Conservation (phyloP, 129 eudicot genomes). For the Heracleum sosnowskyi region DNA sequence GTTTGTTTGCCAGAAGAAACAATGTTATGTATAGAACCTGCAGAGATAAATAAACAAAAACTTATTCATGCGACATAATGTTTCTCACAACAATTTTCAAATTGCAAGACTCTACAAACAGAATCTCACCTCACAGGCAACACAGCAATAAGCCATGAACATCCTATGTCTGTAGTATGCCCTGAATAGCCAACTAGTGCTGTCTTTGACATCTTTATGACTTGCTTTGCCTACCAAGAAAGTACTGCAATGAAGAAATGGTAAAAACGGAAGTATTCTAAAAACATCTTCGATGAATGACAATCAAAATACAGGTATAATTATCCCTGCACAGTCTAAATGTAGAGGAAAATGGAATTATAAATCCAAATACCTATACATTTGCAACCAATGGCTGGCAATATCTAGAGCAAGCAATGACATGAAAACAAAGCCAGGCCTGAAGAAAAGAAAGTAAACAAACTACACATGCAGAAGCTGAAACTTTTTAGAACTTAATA, state of each 20-base stretch:
- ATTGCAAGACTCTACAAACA: neutral
- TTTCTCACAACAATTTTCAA: neutral
- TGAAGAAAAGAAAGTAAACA: conserved; percentile 26
- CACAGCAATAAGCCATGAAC: conserved; percentile 89
- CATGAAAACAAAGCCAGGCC: conserved; percentile 83
- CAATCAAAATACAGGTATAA: conserved; percentile 1
- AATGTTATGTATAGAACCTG: conserved; percentile 86
- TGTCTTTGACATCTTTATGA: conserved; percentile 96
- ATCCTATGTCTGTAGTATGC: conserved; percentile 77
- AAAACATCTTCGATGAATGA: neutral
- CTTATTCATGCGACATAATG: conserved; percentile 10
- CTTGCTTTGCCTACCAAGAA: conserved; percentile 88
- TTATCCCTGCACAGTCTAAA: neutral
- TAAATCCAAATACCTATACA: conserved; percentile 63
- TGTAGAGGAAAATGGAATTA: neutral
- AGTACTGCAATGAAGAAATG: conserved; percentile 50
- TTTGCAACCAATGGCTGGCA: conserved; percentile 95
- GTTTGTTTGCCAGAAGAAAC: conserved; percentile 75
- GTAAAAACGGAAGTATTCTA: conserved; percentile 7
- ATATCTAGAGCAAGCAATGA: conserved; percentile 95
- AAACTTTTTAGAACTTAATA: neutral
- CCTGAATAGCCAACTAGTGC: conserved; percentile 86
- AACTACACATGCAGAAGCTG: conserved; percentile 10
- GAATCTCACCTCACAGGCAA: conserved; percentile 79
- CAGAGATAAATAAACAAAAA: neutral